Conservation (phyloP, 2,329 filamentous ascomycete species). For the Xylaria hypoxylon region DNA sequence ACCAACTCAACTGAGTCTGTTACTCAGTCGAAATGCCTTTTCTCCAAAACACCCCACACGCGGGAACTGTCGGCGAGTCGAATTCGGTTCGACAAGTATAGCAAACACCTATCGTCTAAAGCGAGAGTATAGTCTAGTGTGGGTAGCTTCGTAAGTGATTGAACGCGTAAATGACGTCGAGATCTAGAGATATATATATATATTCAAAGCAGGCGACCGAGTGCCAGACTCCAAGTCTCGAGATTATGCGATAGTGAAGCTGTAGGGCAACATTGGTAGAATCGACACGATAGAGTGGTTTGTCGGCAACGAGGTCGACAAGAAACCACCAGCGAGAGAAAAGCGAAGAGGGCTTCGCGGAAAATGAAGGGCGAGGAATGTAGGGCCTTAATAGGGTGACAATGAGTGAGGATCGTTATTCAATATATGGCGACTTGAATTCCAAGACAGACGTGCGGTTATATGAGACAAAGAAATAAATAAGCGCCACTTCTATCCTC, state of each 20-base stretch:
- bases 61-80: constrained; percentile 4
- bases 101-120: constrained; percentile 22
- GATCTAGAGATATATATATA: constrained; percentile 29
- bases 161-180: constrained; percentile 35
- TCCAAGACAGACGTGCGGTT: constrained; percentile 49
- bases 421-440: constrained; percentile 47
- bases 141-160: constrained; percentile 27
- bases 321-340: constrained; percentile 35
- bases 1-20: constrained; percentile 31
- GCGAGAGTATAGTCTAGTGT: constrained; percentile 27
- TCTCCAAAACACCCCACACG: constrained; percentile 27
- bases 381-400: constrained; percentile 41
- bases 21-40: constrained; percentile 32
- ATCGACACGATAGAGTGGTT: constrained; percentile 34
- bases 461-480: constrained; percentile 47
- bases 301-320: constrained; percentile 16
- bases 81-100: constrained; percentile 18
- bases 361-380: constrained; percentile 47
- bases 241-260: constrained; percentile 47
- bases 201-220: constrained; percentile 42
- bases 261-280: constrained; percentile 44
- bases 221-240: constrained; percentile 50
- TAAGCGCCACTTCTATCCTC: constrained; percentile 41
- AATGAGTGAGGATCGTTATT: constrained; percentile 36
- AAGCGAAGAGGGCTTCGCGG: constrained; percentile 29